phyloP scores from a whole-genome alignment of 2,329 filamentous ascomycete genomes.

The Neocatenulostroma microsporum region DNA sequence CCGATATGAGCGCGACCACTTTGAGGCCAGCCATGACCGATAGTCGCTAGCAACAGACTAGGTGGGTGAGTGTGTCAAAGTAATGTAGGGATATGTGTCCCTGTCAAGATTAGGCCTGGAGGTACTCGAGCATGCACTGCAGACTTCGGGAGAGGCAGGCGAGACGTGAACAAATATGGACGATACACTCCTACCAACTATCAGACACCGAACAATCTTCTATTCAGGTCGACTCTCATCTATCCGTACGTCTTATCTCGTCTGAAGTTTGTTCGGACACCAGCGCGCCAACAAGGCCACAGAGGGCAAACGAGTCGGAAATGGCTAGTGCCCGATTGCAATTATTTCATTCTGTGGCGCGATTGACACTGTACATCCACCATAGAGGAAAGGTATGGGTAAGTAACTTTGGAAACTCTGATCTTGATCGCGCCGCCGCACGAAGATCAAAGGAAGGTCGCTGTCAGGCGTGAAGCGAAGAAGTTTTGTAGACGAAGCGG shows the following conservation, averaged over 20 bases:
- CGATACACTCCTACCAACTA: conserved; percentile 5
- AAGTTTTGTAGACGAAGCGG: too few relatives aligned
- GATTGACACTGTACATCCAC: conserved; percentile 28
- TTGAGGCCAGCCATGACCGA: conserved; percentile 43
- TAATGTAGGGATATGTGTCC: too few relatives aligned
- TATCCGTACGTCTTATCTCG: neutral
- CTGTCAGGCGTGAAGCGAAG: conserved; percentile 5
- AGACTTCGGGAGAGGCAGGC: too few relatives aligned
- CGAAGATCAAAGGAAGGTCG: conserved; percentile 22
- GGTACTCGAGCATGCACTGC: too few relatives aligned
- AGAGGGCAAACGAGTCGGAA: conserved; percentile 26
- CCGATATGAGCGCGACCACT: conserved; percentile 88
- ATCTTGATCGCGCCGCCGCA: conserved; percentile 29
- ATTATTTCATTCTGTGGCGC: conserved; percentile 29
- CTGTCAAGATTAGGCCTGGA: too few relatives aligned
- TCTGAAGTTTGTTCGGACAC: conserved; percentile 23
- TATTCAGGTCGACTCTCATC: neutral
- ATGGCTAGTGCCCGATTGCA: conserved; percentile 27
- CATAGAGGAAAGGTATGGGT: conserved; percentile 18
- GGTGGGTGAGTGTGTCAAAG: too few relatives aligned
- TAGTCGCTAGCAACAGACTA: too few relatives aligned
- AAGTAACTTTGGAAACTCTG: conserved; percentile 29
- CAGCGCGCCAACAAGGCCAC: conserved; percentile 31
- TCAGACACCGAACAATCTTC: conserved; percentile 4
- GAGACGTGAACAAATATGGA: too few relatives aligned